phyloP scores from a whole-genome alignment of 768 basidiomycete genomes.

The Galerina marginata region DNA sequence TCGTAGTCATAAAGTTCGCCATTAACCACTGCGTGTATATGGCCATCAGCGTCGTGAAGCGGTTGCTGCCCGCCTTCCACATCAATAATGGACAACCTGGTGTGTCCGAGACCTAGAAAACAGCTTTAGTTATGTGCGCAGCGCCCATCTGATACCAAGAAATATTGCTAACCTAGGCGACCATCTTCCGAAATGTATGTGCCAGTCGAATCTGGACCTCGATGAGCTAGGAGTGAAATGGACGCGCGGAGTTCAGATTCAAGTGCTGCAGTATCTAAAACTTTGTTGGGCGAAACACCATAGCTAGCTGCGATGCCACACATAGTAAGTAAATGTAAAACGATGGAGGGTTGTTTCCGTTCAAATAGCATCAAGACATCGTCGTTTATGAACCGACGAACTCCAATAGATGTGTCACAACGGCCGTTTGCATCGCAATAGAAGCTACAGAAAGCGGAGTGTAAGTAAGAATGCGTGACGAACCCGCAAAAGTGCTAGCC shows the following conservation, averaged over 20 bases:
- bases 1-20: conserved; percentile 8
- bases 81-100: neutral
- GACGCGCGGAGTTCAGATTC: neutral
- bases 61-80: conserved; percentile 1
- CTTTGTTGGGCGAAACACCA: neutral
- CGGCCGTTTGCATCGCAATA: too few species aligned
- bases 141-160: too few species aligned
- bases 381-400: too few species aligned
- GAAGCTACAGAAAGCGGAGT: too few species aligned
- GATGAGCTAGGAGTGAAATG: neutral
- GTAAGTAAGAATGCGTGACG: too few species aligned
- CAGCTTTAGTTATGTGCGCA: neutral
- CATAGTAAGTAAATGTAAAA: neutral
- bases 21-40: conserved; percentile 1
- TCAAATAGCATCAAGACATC: too few species aligned
- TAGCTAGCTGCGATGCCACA: conserved; percentile 2
- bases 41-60: neutral
- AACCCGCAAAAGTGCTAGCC: too few species aligned
- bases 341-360: too few species aligned
- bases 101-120: neutral
- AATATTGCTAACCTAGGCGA: neutral
- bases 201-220: neutral
- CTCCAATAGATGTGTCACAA: too few species aligned
- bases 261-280: neutral
- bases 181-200: conserved; percentile 1